A percentile compares a stretch with the other conserved stretches of the same genome.
These are phyloP conservation scores for Mycena sanguinolenta DNA, from an alignment of 768 basidiomycete species.

Conservation along the genomic window DNA sequence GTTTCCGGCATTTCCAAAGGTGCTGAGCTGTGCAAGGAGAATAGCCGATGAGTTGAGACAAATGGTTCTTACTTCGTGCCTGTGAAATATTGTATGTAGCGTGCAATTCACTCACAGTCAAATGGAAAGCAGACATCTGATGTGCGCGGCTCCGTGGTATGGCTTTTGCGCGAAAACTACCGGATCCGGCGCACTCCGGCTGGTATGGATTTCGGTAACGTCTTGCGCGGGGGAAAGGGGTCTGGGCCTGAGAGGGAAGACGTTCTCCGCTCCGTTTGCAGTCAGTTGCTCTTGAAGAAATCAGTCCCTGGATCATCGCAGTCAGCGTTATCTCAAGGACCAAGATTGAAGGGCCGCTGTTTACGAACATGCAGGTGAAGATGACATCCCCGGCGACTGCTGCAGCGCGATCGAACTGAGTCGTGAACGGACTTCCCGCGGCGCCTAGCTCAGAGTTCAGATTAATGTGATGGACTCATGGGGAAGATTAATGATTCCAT, in stretches of 20 bases:
- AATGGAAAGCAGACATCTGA: conserved; percentile 60
- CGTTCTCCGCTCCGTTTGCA: conserved; percentile 46
- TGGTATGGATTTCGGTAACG: conserved; percentile 16
- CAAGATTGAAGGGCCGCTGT: not conserved
- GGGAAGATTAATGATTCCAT: too few species aligned
- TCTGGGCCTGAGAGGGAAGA: conserved; percentile 54
- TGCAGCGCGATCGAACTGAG: conserved; percentile 56
- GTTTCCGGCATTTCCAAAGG: conserved; percentile 49
- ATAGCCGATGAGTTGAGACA: not conserved
- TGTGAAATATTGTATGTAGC: conserved; percentile 10
- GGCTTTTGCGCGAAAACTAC: conserved; percentile 52
- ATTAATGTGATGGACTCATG: too few species aligned
- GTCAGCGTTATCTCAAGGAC: too few species aligned
- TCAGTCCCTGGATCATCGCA: conserved; percentile 49
- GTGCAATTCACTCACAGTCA: conserved; percentile 49
- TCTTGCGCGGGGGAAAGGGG: not conserved
- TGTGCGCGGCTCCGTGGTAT: conserved; percentile 57
- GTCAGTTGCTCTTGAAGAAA: conserved; percentile 50
- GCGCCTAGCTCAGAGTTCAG: conserved; percentile 54
- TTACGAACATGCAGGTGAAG: conserved; percentile 59
- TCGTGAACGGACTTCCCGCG: conserved; percentile 51
- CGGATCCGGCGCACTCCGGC: conserved; percentile 60
- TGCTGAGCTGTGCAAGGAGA: conserved; percentile 29
- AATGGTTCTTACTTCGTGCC: conserved; percentile 46
- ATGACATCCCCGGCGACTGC: conserved; percentile 58